A percentile compares a stretch with the other conserved stretches of the same genome.
Conservation (phyloP, 2,329 filamentous ascomycete species). For the Mollisiaceae sp. region DNA sequence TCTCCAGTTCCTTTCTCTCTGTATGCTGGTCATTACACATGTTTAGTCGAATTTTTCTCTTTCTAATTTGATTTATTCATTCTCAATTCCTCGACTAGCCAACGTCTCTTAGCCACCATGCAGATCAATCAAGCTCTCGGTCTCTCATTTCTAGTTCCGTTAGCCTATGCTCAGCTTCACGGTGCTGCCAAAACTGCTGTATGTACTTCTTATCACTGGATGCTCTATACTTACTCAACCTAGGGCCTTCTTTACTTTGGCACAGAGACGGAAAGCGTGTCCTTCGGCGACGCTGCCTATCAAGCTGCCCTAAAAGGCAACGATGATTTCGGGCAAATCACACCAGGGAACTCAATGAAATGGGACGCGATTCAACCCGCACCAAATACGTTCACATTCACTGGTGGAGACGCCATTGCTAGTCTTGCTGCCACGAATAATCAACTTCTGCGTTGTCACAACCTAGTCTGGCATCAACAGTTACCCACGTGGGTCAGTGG, state of each 20-base stretch:
- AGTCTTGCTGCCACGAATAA: constrained; percentile 53
- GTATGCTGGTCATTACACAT: constrained; percentile 11
- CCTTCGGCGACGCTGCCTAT: constrained; percentile 60
- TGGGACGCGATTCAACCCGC: constrained; percentile 66
- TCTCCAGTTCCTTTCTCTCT: constrained; percentile 9
- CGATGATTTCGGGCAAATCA: constrained; percentile 67
- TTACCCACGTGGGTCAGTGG: constrained; percentile 53
- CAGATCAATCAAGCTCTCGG: constrained; percentile 10
- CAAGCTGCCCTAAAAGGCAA: constrained; percentile 58
- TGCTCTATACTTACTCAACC: neutral
- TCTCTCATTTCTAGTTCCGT: constrained; percentile 10
- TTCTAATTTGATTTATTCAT: neutral
- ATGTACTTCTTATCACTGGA: neutral
- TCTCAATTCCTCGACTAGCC: neutral
- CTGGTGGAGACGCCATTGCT: constrained; percentile 58
- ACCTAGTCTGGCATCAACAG: constrained; percentile 57
- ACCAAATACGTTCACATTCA: constrained; percentile 61
- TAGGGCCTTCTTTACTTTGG: constrained; percentile 51
- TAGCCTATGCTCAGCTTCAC: constrained; percentile 18
- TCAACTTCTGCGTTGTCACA: constrained; percentile 67
- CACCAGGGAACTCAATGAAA: constrained; percentile 65
- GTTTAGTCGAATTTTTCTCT: neutral
- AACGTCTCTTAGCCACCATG: neutral
- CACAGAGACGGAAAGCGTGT: constrained; percentile 62
- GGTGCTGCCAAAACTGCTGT: constrained; percentile 23